phyloP scores from a whole-genome alignment of 495 filamentous ascomycete species.

The Aspergillus incahuasiensis region DNA sequence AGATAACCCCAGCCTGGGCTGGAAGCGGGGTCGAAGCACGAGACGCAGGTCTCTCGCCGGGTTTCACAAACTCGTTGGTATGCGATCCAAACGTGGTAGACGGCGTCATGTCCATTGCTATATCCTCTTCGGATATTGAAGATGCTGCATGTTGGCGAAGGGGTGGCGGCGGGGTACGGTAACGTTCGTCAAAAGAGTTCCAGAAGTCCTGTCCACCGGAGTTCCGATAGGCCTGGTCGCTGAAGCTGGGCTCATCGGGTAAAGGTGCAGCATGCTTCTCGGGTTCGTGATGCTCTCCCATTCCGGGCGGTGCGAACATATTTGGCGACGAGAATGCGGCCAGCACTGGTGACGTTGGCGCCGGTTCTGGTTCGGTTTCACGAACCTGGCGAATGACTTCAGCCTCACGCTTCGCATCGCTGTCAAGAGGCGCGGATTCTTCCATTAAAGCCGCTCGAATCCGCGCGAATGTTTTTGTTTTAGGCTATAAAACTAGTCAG shows the following conservation, averaged over 20 bases:
- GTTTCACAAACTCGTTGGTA: slow-evolving; percentile 27
- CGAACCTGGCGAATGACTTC: slow-evolving; percentile 92
- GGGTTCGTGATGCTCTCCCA: slow-evolving; percentile 50
- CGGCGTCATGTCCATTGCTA: slow-evolving; percentile 70
- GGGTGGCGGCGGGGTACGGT: slow-evolving; percentile 63
- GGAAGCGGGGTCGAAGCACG: slow-evolving; percentile 50
- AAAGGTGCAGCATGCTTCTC: slow-evolving; percentile 47
- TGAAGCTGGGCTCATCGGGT: slow-evolving; percentile 62
- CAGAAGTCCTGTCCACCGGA: slow-evolving; percentile 72
- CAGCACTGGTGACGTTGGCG: slow-evolving; percentile 37
- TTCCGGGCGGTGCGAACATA: slow-evolving; percentile 44
- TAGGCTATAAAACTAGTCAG: slow-evolving; percentile 56
- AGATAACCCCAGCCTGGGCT: slow-evolving; percentile 41
- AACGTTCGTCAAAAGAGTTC: slow-evolving; percentile 66
- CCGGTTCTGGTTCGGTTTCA: slow-evolving; percentile 56
- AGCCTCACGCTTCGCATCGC: slow-evolving; percentile 84
- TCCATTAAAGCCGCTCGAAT: slow-evolving; percentile 86
- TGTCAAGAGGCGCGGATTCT: slow-evolving; percentile 80
- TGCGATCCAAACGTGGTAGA: slow-evolving; percentile 41
- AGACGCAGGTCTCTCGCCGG: slow-evolving; percentile 33
- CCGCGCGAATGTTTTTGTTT: slow-evolving; percentile 90
- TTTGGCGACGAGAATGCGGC: slow-evolving; percentile 37
- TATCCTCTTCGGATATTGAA: slow-evolving; percentile 66
- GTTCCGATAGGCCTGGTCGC: slow-evolving; percentile 64
- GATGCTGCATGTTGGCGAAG: slow-evolving; percentile 50